Base-by-base conservation (phyloP, 1,284 basidiomycete genomes). In the Puccinia polysora region DNA sequence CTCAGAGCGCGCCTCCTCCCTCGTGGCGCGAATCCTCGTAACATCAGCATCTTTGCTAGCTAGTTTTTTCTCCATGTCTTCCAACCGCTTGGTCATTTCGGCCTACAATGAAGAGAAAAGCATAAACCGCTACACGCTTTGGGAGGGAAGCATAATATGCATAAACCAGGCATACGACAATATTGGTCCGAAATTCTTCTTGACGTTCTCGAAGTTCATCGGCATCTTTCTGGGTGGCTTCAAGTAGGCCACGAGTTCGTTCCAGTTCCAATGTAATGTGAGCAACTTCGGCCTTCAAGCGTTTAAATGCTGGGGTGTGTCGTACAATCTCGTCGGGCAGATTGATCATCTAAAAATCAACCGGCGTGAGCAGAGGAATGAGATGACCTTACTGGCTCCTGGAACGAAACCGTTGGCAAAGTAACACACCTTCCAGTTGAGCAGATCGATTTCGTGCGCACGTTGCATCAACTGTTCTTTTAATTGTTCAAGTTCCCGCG, bases 1-100 rank as follows among this genome's bases (percentile, higher is more conserved):
- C 76, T 95, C 90, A 1, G 87, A 85, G 14, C 81, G 81, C 55
- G 85, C 82, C 74, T 91, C 89, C 77, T 96, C 91, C 45, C 92
- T 86, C 75, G 88, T 84, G 59, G 89, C 88, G 30, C 93, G 86
- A 38, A 96, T 82, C 55, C 93, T 86, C 18, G 84, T 82, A 73
- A 87, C 84, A 75, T 96, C 91, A 0, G 82, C 80, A 76, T 94
- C 89, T 64, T 88, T 86, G 8, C 72, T 47, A 4, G 72, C 45
- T 6, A 77, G 60, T 28, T 73, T 72, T 43, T 75, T 74, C 49
- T 78, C 75, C 50, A 77, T 43, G 5, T 65, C 70, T 28, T 72
- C 70, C 34, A 72, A 18, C 3, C 70, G 70, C 52, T 53, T 56
- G 1, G 70, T 64, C 18, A 65, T 64, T 53, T 72, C 70, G 30